A percentile compares a stretch with the other conserved stretches of the same genome.
These are phyloP conservation scores for Hanseniaspora lachancei DNA, from an alignment of 805 yeast genomes.

Conservation along the genomic window DNA sequence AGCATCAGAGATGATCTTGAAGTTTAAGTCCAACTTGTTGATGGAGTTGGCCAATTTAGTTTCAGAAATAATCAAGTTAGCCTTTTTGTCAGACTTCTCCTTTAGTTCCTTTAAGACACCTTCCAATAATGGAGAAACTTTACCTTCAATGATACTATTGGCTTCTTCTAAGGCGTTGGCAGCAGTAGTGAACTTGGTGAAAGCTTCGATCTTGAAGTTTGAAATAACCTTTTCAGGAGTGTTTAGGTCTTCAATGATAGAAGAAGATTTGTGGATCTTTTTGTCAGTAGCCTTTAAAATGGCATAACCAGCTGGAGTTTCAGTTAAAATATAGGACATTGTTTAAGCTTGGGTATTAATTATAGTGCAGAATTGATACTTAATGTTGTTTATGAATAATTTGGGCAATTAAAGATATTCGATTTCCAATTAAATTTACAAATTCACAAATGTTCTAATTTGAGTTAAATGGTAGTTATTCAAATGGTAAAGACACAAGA, in stretches of 20 bases:
- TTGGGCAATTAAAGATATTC: background rate
- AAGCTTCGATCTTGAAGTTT: conserved; percentile 88
- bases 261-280: conserved; percentile 77
- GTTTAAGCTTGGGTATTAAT: background rate
- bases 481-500: background rate
- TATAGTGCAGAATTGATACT: background rate
- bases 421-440: background rate
- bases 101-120: conserved; percentile 49
- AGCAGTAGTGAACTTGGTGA: conserved; percentile 87
- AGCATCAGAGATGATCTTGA: conserved; percentile 84
- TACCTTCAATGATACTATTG: conserved; percentile 82
- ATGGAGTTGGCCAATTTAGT: conserved; percentile 92
- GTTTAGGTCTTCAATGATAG: conserved; percentile 63
- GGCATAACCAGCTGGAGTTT: conserved; percentile 98
- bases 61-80: conserved; percentile 83
- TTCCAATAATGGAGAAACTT: conserved; percentile 74
- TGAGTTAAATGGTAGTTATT: background rate
- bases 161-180: conserved; percentile 95
- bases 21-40: conserved; percentile 82
- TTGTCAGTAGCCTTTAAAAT: conserved; percentile 93
- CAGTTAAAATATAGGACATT: conserved; percentile 86
- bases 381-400: background rate
- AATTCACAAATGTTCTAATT: background rate
- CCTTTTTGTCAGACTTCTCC: conserved; percentile 65
- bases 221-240: conserved; percentile 73